Evolutionary conservation across 495 filamentous ascomycete genomes (phyloP).

Genomic region (Annulohypoxylon bovei): DNA sequence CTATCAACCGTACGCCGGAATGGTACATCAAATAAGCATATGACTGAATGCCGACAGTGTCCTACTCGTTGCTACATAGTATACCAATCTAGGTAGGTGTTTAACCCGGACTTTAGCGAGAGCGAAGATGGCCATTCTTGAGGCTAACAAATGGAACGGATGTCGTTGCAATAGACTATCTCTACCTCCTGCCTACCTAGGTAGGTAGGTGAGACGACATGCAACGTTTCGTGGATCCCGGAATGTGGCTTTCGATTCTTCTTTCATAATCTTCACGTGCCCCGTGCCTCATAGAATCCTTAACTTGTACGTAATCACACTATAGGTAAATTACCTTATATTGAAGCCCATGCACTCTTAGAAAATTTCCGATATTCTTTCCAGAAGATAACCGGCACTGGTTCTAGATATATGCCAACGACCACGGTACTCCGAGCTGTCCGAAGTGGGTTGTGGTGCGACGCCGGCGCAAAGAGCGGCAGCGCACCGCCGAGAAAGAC

Average conservation of each 20-base stretch:
- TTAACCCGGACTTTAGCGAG: not conserved
- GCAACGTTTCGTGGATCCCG: not conserved
- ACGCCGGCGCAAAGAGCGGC: slow-evolving; percentile 66
- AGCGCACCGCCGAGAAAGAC: slow-evolving; percentile 69
- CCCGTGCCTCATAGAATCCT: not conserved
- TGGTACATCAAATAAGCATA: too few species aligned
- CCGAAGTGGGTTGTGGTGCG: slow-evolving; percentile 69
- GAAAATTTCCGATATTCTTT: not conserved
- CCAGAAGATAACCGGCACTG: not conserved
- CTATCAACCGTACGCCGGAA: too few species aligned
- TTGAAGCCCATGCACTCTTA: not conserved
- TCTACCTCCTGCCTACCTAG: not conserved
- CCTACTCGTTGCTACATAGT: too few species aligned
- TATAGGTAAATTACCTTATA: not conserved
- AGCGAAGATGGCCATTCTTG: not conserved
- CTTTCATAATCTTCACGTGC: too few species aligned
- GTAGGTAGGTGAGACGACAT: not conserved
- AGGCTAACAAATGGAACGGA: not conserved
- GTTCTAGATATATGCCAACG: not conserved
- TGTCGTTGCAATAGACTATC: not conserved
- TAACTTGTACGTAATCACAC: not conserved
- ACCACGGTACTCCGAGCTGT: slow-evolving; percentile 71
- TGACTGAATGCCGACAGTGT: too few species aligned
- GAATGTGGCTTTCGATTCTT: not conserved
- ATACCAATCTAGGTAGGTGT: too few species aligned